A percentile compares a stretch with the other conserved stretches of the same genome.
These are phyloP conservation scores for Pseudevernia furfuracea DNA, from an alignment of 495 filamentous ascomycete genomes.

Conservation along the genomic window DNA sequence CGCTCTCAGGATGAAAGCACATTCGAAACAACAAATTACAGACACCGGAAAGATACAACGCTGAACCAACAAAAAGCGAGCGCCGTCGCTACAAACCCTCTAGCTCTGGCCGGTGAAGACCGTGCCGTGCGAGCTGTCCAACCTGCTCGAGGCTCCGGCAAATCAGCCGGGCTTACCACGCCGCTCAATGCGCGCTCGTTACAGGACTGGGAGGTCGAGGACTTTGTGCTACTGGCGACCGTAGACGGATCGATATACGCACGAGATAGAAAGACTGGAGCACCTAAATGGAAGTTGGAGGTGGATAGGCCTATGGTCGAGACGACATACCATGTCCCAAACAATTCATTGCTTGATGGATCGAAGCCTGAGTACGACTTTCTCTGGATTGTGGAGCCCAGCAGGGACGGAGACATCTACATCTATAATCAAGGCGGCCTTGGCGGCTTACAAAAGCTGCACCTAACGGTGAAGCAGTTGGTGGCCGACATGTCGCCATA, in stretches of 20 bases:
- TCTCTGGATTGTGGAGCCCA: conserved; percentile 96
- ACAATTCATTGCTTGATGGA: conserved; percentile 49
- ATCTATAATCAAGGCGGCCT: conserved; percentile 63
- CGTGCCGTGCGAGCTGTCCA: conserved; percentile 74
- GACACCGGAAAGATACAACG: conserved; percentile 36
- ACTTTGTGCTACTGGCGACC: conserved; percentile 98
- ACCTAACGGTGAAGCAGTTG: conserved; percentile 70
- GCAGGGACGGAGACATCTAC: conserved; percentile 78
- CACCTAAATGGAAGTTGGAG: conserved; percentile 74
- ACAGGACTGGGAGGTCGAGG: conserved; percentile 99
- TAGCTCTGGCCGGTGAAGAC: conserved; percentile 72
- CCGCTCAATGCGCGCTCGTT: conserved; percentile 84
- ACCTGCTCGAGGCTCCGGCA: conserved; percentile 56
- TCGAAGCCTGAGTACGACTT: conserved; percentile 66
- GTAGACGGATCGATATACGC: conserved; percentile 95
- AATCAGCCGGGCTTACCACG: conserved; percentile 65
- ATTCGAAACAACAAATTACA: conserved; percentile 28
- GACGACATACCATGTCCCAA: conserved; percentile 72
- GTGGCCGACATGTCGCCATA: conserved; percentile 61
- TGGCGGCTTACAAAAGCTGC: conserved; percentile 55
- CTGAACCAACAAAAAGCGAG: conserved; percentile 49
- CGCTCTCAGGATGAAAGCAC: conserved; percentile 22
- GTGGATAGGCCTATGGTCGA: conserved; percentile 81
- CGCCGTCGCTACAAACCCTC: conserved; percentile 89
- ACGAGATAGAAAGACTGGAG: conserved; percentile 77